Percentiles rank a stretch among this genome's conserved stretches.
Conservation (phyloP, 169 alveolate genomes). For the Amoebophrya sp. region DNA sequence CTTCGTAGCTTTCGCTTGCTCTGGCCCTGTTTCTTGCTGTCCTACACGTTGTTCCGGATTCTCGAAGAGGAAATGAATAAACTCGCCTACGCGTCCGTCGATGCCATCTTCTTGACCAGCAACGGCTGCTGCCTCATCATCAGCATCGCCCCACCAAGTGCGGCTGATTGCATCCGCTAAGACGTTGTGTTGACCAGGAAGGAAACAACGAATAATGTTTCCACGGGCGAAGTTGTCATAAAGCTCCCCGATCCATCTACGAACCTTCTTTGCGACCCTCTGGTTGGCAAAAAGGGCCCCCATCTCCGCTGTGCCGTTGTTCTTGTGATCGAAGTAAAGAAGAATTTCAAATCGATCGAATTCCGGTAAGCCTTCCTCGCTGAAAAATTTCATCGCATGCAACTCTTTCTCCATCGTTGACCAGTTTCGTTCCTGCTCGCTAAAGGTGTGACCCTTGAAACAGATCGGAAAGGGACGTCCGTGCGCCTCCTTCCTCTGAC, state of each 20-base stretch:
- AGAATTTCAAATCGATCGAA: background rate
- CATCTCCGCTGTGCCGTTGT: background rate
- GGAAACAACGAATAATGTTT: background rate
- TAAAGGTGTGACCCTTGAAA: background rate
- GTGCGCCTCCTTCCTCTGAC: background rate
- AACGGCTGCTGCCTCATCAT: background rate
- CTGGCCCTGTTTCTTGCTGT: too few species aligned
- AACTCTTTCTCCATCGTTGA: background rate
- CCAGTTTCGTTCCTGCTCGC: background rate
- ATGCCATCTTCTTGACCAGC: background rate
- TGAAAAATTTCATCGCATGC: background rate
- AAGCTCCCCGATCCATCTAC: background rate
- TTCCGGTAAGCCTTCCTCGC: background rate
- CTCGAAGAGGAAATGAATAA: background rate
- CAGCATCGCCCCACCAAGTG: background rate
- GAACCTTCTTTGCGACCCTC: background rate
- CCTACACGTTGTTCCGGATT: background rate
- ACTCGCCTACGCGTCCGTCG: background rate
- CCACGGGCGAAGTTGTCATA: too few species aligned
- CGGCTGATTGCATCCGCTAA: background rate
- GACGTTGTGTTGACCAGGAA: background rate
- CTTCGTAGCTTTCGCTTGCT: too few species aligned
- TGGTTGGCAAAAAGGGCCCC: background rate
- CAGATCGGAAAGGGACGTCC: background rate
- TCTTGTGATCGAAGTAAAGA: slow-evolving; percentile 4